Base-by-base conservation (phyloP, 2,329 filamentous ascomycete genomes). In the Fusarium sororula region DNA sequence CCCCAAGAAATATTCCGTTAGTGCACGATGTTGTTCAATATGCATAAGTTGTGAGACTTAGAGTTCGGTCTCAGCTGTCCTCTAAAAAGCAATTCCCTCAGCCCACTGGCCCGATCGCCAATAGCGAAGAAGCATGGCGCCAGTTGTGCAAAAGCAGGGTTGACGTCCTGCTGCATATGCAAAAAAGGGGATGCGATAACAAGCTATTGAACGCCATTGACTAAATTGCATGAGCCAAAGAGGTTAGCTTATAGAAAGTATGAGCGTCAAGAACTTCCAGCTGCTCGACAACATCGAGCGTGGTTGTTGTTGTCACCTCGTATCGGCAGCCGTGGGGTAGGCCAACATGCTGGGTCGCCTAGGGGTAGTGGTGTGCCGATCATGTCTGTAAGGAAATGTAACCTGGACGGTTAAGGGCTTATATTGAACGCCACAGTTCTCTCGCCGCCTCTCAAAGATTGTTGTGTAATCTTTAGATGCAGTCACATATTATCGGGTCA, bases 341-440 rank as follows among this genome's bases (percentile, higher is more conserved):
- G 56, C 51, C 72, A 58, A 53, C 58, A 75, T 72, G 53, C 55
- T 60, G 56, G 56, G 68, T 75, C 72, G 71, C 37, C 39, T 74
- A 56, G 56, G 57, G 42, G 20, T 62, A 56, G 39, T 61, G 64
- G 51, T 61, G 68, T 63, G 72, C 38, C 61, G 64, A 74, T 75
- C 64, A 50, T 64, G 59, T 48, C 68, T 62, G 45, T 65, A n/a
- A 50, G 35, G 28, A 53, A 69, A 72, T 74, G 72, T 64, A 70
- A 75, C 72, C 30, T 73, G 41, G 39, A 72, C 53, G 68, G 55
- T 66, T 69, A 70, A 69, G 45, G 54, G 38, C 47, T 26, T 57
- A 63, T 69, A 57, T 65, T 45, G 67, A 74, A 30, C 68, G 72
- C 68, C 72, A 74, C 72, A 72, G 45, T 42, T 63, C 35, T 57